These are phyloP conservation scores for Verticillium albo-atrum DNA, from an alignment of 2,329 filamentous ascomycete genomes.

Conservation along the genomic window DNA sequence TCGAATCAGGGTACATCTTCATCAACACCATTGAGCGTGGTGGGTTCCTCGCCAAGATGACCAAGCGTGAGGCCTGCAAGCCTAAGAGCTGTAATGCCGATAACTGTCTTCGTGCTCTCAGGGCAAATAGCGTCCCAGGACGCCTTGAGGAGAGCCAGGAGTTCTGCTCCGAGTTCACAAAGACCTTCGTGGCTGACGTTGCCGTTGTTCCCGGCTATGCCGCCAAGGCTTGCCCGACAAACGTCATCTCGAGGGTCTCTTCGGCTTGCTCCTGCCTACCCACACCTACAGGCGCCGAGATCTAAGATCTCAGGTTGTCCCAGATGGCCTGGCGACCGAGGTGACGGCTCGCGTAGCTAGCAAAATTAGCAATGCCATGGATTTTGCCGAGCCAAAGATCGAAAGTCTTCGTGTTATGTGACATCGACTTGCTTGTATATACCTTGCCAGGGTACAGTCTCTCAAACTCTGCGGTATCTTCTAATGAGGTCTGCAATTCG, in stretches of 20 bases:
- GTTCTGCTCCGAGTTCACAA: slow-evolving; percentile 16
- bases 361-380: too few species aligned
- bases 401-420: too few species aligned
- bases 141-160: slow-evolving; percentile 15
- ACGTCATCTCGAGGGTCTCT: slow-evolving; percentile 15
- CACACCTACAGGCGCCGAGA: slow-evolving; percentile 7
- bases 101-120: slow-evolving; percentile 17
- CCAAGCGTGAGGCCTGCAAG: slow-evolving; percentile 14
- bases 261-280: slow-evolving; percentile 18
- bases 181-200: slow-evolving; percentile 12
- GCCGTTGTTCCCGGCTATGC: slow-evolving; percentile 14
- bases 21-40: slow-evolving; percentile 18
- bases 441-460: too few species aligned
- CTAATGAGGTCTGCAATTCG: too few species aligned
- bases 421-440: too few species aligned
- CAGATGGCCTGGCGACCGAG: too few species aligned
- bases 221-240: slow-evolving; percentile 12
- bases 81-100: slow-evolving; percentile 16
- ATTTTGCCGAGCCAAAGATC: too few species aligned
- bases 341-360: too few species aligned
- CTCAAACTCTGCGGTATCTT: too few species aligned
- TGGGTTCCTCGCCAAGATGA: slow-evolving; percentile 17
- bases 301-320: too few species aligned
- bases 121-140: slow-evolving; percentile 8
- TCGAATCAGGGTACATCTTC: slow-evolving; percentile 15